Conservation (phyloP, 306 rosid genomes). For the Senna siamea region DNA sequence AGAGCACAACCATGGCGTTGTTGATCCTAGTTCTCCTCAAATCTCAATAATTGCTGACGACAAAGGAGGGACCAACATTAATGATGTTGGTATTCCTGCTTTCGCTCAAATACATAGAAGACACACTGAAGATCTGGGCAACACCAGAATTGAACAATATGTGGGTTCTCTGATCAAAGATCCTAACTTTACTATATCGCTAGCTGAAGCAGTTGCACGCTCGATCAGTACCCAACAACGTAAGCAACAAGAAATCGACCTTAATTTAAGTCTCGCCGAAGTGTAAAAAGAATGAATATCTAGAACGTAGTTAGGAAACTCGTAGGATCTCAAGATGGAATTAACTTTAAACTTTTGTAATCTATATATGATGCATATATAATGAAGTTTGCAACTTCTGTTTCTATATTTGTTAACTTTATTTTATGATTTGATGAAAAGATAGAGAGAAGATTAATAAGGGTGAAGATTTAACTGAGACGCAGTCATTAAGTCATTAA, state of each 20-base stretch:
- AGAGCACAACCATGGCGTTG: constrained; percentile 63
- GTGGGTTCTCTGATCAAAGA: constrained; percentile 58
- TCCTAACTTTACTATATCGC: constrained; percentile 50
- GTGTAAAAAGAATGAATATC: constrained; percentile 19
- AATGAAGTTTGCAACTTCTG: neutral
- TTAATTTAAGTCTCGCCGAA: constrained; percentile 33
- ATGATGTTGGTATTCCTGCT: constrained; percentile 41
- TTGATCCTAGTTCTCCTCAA: constrained; percentile 39
- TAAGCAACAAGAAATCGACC: constrained; percentile 39
- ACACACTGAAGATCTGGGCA: constrained; percentile 30
- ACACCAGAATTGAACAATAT: constrained; percentile 49
- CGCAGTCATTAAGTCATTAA: no score
- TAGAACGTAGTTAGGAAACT: neutral
- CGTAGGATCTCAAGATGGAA: neutral
- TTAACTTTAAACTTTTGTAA: neutral
- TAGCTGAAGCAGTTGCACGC: constrained; percentile 71
- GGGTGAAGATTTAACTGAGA: neutral
- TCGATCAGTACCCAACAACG: constrained; percentile 48
- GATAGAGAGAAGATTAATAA: neutral
- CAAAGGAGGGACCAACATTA: constrained; percentile 30
- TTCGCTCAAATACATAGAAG: constrained; percentile 34
- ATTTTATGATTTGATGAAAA: constrained; percentile 22
- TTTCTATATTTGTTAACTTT: neutral
- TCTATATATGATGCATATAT: neutral
- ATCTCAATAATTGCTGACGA: constrained; percentile 13